Percentiles rank a stretch among this genome's conserved stretches.
phyloP scores from a whole-genome alignment of 352 stramenopile species.

The Phytophthora fragariaefolia region DNA sequence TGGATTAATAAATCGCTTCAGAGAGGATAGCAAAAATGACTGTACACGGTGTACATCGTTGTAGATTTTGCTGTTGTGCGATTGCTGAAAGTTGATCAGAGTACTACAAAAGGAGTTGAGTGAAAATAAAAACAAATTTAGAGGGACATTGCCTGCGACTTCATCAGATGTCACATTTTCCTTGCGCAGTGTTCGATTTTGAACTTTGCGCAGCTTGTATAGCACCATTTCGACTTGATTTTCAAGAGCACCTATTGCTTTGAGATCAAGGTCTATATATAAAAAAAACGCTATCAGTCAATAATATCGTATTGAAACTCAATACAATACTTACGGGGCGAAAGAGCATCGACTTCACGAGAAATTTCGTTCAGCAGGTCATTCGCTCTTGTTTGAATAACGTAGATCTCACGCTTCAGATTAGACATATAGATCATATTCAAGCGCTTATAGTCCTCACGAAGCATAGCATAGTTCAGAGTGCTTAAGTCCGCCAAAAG shows the following conservation, averaged over 20 bases:
- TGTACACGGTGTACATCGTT: conserved; percentile 44
- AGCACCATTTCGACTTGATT: conserved; percentile 68
- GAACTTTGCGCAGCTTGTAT: conserved; percentile 58
- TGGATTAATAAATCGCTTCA: conserved; percentile 54
- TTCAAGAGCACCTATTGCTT: conserved; percentile 51
- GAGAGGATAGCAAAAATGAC: conserved; percentile 51
- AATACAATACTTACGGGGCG: conserved; percentile 41
- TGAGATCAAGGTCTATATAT: conserved; percentile 53
- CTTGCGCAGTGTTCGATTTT: conserved; percentile 57
- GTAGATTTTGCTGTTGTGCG: conserved; percentile 66
- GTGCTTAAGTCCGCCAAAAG: conserved; percentile 65
- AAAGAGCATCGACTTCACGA: conserved; percentile 51
- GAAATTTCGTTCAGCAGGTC: conserved; percentile 72
- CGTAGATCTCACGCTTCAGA: conserved; percentile 75
- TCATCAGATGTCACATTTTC: conserved; percentile 59
- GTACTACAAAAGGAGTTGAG: conserved; percentile 80
- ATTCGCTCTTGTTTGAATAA: conserved; percentile 69
- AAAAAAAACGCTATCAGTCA: neutral
- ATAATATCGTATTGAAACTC: neutral
- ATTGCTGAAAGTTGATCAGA: conserved; percentile 65
- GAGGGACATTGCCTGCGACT: conserved; percentile 70
- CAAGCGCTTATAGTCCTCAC: conserved; percentile 67
- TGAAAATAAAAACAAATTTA: conserved; percentile 81
- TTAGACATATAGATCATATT: conserved; percentile 69
- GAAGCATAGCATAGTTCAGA: conserved; percentile 69